A percentile compares a stretch with the other conserved stretches of the same genome.
Evolutionary conservation across 2,329 filamentous ascomycete species (phyloP).

Genomic region (Curvularia sp.): DNA sequence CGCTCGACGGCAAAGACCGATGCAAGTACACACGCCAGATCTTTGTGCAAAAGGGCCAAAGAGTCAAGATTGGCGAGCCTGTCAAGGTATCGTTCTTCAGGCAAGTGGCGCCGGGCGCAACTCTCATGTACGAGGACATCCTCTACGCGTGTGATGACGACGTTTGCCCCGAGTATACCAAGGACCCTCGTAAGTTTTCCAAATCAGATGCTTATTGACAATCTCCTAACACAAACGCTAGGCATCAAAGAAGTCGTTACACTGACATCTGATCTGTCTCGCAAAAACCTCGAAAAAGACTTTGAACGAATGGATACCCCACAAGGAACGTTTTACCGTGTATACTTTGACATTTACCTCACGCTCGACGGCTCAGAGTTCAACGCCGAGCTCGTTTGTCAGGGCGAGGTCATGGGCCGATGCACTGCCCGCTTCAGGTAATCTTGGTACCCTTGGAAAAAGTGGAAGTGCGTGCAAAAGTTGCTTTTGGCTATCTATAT

Average conservation of each 20-base stretch:
- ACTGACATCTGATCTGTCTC: constrained; percentile 92
- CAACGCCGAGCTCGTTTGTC: constrained; percentile 97
- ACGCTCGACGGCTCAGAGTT: constrained; percentile 97
- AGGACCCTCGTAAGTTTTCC: constrained; percentile 88
- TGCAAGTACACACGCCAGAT: constrained; percentile 99
- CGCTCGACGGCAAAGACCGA: constrained; percentile 93
- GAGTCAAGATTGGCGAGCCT: constrained; percentile 98
- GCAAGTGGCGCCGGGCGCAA: constrained; percentile 95
- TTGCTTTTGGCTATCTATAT: constrained; percentile 3
- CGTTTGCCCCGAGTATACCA: constrained; percentile 97
- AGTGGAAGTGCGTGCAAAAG: constrained; percentile 1
- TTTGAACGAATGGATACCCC: constrained; percentile 99
- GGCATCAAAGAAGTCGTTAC: constrained; percentile 99
- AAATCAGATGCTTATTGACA: neutral
- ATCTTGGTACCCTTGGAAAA: neutral
- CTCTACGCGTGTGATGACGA: constrained; percentile 97
- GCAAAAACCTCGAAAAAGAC: constrained; percentile 98
- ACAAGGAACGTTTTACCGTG: constrained; percentile 74
- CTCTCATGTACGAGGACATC: constrained; percentile 99
- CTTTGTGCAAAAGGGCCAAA: constrained; percentile 97
- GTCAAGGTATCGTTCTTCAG: constrained; percentile 99
- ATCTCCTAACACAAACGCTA: constrained; percentile 48
- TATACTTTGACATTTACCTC: constrained; percentile 76
- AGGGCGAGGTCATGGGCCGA: constrained; percentile 97
- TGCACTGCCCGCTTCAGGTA: constrained; percentile 88